Conservation (phyloP, 371 early-diverging fungal species). For the Lichtheimia hyalospora region DNA sequence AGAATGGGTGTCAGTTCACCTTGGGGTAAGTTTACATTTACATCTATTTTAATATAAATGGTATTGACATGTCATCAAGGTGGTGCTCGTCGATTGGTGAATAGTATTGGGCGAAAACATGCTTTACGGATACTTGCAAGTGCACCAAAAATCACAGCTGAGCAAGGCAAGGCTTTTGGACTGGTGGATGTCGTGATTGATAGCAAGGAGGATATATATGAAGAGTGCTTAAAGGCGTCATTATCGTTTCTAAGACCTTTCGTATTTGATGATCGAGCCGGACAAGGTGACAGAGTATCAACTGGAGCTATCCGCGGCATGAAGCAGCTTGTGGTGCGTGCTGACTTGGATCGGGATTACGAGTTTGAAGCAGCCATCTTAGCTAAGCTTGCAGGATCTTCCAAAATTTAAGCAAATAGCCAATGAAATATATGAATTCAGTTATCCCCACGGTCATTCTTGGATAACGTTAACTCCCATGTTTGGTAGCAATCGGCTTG, state of each 20-base stretch:
- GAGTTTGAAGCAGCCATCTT: conserved; percentile 38
- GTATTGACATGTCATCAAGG: not conserved
- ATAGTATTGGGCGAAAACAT: conserved; percentile 51
- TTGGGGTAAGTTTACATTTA: conserved; percentile 34
- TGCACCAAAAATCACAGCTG: conserved; percentile 39
- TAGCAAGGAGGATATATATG: conserved; percentile 5
- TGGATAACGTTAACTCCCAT: too few relatives aligned
- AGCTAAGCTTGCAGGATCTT: conserved; percentile 14
- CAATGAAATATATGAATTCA: not conserved
- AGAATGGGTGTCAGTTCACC: conserved; percentile 68
- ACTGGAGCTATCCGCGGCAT: conserved; percentile 48
- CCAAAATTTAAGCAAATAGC: conserved; percentile 12
- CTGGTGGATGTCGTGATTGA: conserved; percentile 39
- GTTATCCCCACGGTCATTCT: too few relatives aligned
- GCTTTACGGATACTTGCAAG: conserved; percentile 54
- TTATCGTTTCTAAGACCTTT: conserved; percentile 23
- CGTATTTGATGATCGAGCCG: conserved; percentile 12
- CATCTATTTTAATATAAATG: not conserved
- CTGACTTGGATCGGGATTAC: conserved; percentile 20
- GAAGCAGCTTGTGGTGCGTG: conserved; percentile 37
- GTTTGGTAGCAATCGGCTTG: too few relatives aligned
- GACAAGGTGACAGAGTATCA: conserved; percentile 18
- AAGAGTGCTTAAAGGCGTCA: conserved; percentile 24
- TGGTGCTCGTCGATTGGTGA: conserved; percentile 55
- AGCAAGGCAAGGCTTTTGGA: conserved; percentile 32